Percentiles rank a stretch among this genome's conserved stretches.
phyloP scores from a whole-genome alignment of 2,329 filamentous ascomycete species.

The Scedosporium dehoogii region DNA sequence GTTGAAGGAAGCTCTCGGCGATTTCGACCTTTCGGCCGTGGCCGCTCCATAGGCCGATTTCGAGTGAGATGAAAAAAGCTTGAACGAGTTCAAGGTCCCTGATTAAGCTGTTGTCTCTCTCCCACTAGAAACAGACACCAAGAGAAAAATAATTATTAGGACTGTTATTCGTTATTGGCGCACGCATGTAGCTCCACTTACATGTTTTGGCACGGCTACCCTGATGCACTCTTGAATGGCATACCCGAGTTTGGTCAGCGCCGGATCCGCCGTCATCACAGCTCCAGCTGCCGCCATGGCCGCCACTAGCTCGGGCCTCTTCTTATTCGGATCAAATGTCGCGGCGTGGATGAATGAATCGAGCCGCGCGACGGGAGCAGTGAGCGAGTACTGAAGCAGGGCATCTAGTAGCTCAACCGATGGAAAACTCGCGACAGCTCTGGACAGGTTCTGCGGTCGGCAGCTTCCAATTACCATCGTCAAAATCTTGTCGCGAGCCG shows the following conservation, averaged over 20 bases:
- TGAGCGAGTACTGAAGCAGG: conserved; percentile 50
- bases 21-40: conserved; percentile 48
- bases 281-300: conserved; percentile 51
- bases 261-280: conserved; percentile 43
- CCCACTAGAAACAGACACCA: conserved; percentile 15
- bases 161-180: background rate
- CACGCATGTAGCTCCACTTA: conserved; percentile 10
- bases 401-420: conserved; percentile 52
- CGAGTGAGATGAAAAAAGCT: conserved; percentile 35
- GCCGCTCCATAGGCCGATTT: conserved; percentile 44
- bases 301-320: conserved; percentile 49
- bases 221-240: conserved; percentile 43
- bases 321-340: conserved; percentile 44
- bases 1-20: conserved; percentile 35
- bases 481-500: conserved; percentile 19
- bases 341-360: conserved; percentile 53
- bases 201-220: conserved; percentile 16
- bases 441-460: conserved; percentile 37
- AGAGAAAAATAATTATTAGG: conserved; percentile 9
- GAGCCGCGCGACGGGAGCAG: conserved; percentile 43
- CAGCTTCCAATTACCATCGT: conserved; percentile 49
- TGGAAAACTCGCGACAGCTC: conserved; percentile 43
- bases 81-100: conserved; percentile 32
- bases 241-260: conserved; percentile 51
- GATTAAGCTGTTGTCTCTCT: conserved; percentile 21